These are phyloP conservation scores for Yarrowia sp. DNA, from an alignment of 805 yeast species.

Conservation along the genomic window DNA sequence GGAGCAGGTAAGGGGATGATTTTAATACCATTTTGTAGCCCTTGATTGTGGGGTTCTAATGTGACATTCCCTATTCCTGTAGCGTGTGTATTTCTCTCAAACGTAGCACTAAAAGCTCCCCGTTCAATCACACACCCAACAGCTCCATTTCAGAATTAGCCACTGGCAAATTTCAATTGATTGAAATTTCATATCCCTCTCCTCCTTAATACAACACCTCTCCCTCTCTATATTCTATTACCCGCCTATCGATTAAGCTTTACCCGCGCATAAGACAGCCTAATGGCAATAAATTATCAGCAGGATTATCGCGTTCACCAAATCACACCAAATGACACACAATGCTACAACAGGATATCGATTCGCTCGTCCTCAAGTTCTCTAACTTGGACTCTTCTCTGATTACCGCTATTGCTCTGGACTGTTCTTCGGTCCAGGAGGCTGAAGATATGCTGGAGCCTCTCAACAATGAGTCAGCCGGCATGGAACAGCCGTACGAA, in stretches of 20 bases:
- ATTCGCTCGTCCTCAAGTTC: slow-evolving; percentile 5
- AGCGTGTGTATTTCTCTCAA: no score
- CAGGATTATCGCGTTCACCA: neutral
- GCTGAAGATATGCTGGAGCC: slow-evolving; percentile 5
- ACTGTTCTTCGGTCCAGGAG: slow-evolving; percentile 1
- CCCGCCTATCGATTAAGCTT: neutral
- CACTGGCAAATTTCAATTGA: no score
- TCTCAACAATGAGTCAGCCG: slow-evolving; percentile 7
- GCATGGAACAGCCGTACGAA: neutral
- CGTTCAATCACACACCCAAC: no score
- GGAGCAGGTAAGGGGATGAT: no score
- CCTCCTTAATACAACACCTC: no score
- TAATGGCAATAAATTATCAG: neutral
- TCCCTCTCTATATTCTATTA: no score
- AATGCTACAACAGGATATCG: slow-evolving; percentile 5
- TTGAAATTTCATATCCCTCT: no score
- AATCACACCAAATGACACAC: neutral
- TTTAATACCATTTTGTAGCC: no score
- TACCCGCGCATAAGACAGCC: neutral
- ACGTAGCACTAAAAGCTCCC: no score
- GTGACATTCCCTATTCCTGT: no score
- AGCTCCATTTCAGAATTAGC: no score
- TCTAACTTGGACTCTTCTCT: slow-evolving; percentile 21
- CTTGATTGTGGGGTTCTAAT: no score
- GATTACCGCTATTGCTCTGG: slow-evolving; percentile 22